These are phyloP conservation scores for Nyssa sinensis DNA, from an alignment of 148 eudicot species.

Conservation along the genomic window DNA sequence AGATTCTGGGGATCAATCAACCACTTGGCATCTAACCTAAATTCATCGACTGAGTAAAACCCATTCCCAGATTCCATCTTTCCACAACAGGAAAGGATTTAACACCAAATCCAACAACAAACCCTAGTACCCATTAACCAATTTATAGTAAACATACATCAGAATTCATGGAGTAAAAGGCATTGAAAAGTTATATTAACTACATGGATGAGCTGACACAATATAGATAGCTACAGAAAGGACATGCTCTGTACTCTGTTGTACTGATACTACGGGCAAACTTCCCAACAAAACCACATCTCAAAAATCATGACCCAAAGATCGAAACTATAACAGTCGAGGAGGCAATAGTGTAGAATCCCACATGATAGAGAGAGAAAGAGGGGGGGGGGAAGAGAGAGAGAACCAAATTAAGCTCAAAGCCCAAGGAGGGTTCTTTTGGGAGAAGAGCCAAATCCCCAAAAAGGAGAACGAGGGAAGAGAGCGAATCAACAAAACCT, in stretches of 20 bases:
- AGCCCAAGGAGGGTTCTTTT: slow-evolving; percentile 6
- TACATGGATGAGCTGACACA: slow-evolving; percentile 15
- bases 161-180: background rate
- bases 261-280: slow-evolving; percentile 18
- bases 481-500: slow-evolving; percentile 12
- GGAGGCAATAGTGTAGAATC: slow-evolving; percentile 12
- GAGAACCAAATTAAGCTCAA: slow-evolving; percentile 11
- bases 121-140: slow-evolving; percentile 10
- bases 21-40: slow-evolving; percentile 60
- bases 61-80: slow-evolving; percentile 54
- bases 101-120: slow-evolving; percentile 10
- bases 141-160: background rate
- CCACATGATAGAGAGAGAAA: slow-evolving; percentile 22
- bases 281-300: slow-evolving; percentile 3
- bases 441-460: slow-evolving; percentile 16
- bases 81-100: slow-evolving; percentile 8
- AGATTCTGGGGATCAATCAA: slow-evolving; percentile 62
- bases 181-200: slow-evolving; percentile 4
- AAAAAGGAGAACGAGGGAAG: slow-evolving; percentile 14
- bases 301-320: slow-evolving; percentile 10
- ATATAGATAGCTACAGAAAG: slow-evolving; percentile 7
- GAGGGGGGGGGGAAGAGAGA: too few species aligned
- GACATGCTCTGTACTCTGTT: slow-evolving; percentile 21
- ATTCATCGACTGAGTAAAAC: slow-evolving; percentile 38
- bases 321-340: slow-evolving; percentile 16